Evolutionary conservation across 2,329 filamentous ascomycete species (phyloP), one percentile per base, ranked within the genome.

Genomic region (Xylaria sp.): DNA sequence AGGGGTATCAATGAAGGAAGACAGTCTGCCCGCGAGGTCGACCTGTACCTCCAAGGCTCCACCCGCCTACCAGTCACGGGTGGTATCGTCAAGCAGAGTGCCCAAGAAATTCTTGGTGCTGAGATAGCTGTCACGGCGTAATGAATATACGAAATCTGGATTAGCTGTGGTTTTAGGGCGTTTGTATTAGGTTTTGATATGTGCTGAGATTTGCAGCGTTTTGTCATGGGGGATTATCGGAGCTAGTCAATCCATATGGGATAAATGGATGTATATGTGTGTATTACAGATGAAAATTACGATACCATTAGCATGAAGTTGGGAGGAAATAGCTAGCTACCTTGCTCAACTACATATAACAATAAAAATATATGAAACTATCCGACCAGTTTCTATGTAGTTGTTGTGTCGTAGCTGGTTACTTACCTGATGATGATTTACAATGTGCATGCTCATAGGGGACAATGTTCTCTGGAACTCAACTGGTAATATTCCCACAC

Each of bases 1-100:
- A 92, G 90, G 92, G 95, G 94, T 80, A 98, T 98, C 86, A 98
- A 98, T 80, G 95, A 98, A 84, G 95, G 95, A 77, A 92, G 95
- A 76, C 93, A 96, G 84, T 91, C 92, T 76, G 95, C 95, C 77
- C 92, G 95, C 71, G 94, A 98, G 81, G 92, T 98, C 66, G 95
- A 98, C 80, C 82, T 93, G 62, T 97, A 89, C 86, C 91, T 98
- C 54, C 93, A 92, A 81, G 89, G 91, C 71, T 88, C 89, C 78
- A 94, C 92, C 67, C 88, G 88, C 78, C 88, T 98, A 57, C 95
- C 95, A 10, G 92, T 97, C 64, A 97, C 94, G 41, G 95, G 95
- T 79, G 95, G 95, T 80, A 97, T 98, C 75, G 87, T 97, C 73
- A 96, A 95, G 85, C 90, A 90, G 62, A 90, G 90, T n/a, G 91